Evolutionary conservation across 768 basidiomycete genomes (phyloP), one percentile per base, ranked within the genome.

Genomic region (Leucocoprinus leucothites): DNA sequence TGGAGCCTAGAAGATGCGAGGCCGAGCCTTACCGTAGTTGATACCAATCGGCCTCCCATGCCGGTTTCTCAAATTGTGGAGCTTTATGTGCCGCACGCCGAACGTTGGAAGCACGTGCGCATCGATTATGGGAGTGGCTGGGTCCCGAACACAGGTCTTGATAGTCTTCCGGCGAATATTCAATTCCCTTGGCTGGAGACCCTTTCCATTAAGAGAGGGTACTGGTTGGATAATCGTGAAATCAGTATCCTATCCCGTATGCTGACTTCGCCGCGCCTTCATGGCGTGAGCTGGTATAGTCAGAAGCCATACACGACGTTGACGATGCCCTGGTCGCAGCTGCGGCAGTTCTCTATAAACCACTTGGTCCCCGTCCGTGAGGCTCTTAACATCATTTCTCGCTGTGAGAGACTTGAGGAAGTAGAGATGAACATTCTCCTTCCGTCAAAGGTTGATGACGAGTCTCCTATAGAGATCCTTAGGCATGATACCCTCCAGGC

Each of bases 281-380:
- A 60, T 28, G 41, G 48, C 2, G 55, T 66, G 7, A 60, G 58
- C 21, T 68, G 67, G 66, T 56, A 56, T 18, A 56, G 54, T 14
- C 54, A 56, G 48, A 56, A 56, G 40, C 54, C 54, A 11, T 56
- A 56, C 34, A 59, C 60, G 40, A 58, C 53, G 8, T 53, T 67
- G 41, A 50, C 45, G n/a, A 60, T 68, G 24, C 66, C 67, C 5
- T 67, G 65, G 65, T 55, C 63, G 1, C 66, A 68, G 50, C 59
- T 71, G 14, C 57, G 60, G 25, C 58, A 57, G 22, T 60, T 69
- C 43, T 58, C 59, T 11, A 58, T 71, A 16, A 60, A 64, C 43
- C 62, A 63, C 25, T 57, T 62, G 13, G 48, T 67, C 13, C 42
- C 58, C 1, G 38, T 63, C 19, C 58, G 61, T 6, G 63, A 67